Conservation (phyloP, 805 yeast species). For the Yamadazyma scolyti region DNA sequence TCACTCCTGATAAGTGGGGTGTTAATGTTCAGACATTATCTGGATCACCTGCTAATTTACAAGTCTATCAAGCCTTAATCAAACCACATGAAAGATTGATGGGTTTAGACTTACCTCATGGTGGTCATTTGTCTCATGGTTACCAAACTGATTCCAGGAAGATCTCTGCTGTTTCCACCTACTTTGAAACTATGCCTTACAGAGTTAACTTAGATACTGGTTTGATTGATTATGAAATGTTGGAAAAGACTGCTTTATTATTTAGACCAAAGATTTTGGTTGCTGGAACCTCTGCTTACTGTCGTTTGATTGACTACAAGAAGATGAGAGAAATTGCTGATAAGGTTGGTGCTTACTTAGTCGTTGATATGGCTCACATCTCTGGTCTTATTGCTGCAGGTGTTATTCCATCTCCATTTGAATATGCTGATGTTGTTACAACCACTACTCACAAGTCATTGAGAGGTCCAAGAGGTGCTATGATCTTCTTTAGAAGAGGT, state of each 20-base stretch:
- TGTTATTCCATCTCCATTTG: constrained; percentile 94
- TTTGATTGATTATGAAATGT: constrained; percentile 90
- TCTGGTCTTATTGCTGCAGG: constrained; percentile 95
- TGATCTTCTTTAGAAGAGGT: constrained; percentile 98
- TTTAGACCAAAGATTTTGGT: constrained; percentile 96
- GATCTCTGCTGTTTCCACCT: constrained; percentile 93
- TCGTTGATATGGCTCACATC: constrained; percentile 98
- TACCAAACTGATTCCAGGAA: constrained; percentile 92
- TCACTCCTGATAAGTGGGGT: constrained; percentile 88
- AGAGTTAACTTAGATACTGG: constrained; percentile 91
- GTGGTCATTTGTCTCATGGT: constrained; percentile 98
- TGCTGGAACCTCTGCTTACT: constrained; percentile 98
- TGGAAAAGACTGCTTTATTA: constrained; percentile 84
- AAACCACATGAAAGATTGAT: constrained; percentile 94
- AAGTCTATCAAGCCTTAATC: constrained; percentile 93
- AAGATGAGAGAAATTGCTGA: constrained; percentile 97
- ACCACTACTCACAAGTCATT: constrained; percentile 98
- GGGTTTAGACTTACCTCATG: constrained; percentile 98
- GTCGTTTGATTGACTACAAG: constrained; percentile 93
- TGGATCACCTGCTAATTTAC: constrained; percentile 97
- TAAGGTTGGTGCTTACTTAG: constrained; percentile 92
- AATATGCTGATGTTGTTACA: constrained; percentile 95
- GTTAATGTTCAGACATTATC: constrained; percentile 95
- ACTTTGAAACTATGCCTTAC: constrained; percentile 98
- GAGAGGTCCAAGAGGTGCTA: constrained; percentile 99